Base-by-base conservation (phyloP, 495 filamentous ascomycete genomes). In the Beverwykella pulmonaria region DNA sequence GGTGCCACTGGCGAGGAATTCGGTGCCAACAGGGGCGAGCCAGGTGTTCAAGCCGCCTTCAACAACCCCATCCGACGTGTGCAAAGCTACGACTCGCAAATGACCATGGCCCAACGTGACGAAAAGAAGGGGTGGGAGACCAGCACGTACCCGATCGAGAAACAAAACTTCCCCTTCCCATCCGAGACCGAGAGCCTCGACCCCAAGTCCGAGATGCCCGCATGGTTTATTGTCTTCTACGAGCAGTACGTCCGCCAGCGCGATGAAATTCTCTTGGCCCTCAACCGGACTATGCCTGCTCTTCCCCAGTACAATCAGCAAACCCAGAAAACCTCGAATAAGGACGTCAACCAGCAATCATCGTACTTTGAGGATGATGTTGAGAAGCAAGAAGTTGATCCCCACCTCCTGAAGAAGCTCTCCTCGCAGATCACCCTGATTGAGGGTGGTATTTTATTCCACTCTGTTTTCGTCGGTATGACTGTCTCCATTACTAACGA, bases 171-270 rank as follows among this genome's bases (percentile, higher is more conserved):
- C 66, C 67, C 58, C 9, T 55, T 65, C 26, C 19, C 23, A 17
- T 34, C 56, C 20, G 27, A 20, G 19, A 56, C 56, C 6, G 46
- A 53, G 66, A 75, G 73, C 22, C 57, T 79, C 12, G 68, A 72
- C 17, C 70, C 61, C 22, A 64, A 69, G 61, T 82, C 81, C 32
- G 81, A 83, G 61, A 83, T 83, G 81, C 81, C 81, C 1, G 73
- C 81, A 0, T 83, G 81, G 81, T 83, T 83, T 70, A 72, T 83
- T 64, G 79, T 81, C 48, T 83, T 83, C 65, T 83, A 83, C 72
- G 81, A 82, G 75, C 79, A 82, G 49, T 83, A 83, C 53, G 76
- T 83, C 27, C 79, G 79, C 53, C 81, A 83, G 66, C 75, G 81
- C 17, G 76, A 82, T 55, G 80, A 82, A 69, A 75, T 83, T 73